A percentile compares a stretch with the other conserved stretches of the same genome.
These are phyloP conservation scores for Leucaena leucocephala DNA, from an alignment of 306 rosid genomes.

Conservation along the genomic window DNA sequence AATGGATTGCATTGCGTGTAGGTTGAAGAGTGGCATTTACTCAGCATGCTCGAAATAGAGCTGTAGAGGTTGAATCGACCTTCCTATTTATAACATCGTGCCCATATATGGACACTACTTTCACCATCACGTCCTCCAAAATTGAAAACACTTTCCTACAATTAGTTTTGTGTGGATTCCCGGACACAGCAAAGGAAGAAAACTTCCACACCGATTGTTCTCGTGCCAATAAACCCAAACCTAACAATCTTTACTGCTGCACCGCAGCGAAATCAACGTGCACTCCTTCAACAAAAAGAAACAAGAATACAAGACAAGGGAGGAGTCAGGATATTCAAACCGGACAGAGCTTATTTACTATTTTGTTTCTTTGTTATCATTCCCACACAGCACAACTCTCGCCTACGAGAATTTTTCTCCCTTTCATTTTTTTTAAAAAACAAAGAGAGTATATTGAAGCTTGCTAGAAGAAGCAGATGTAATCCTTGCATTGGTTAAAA, in stretches of 20 bases:
- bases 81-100: constrained; percentile 29
- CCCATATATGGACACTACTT: constrained; percentile 37
- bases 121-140: constrained; percentile 39
- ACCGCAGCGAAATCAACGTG: constrained; percentile 59
- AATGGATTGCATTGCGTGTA: constrained; percentile 45
- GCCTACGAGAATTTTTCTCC: constrained; percentile 7
- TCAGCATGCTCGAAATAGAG: constrained; percentile 36
- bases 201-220: constrained; percentile 40
- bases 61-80: constrained; percentile 40
- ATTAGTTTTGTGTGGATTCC: constrained; percentile 33
- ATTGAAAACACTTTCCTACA: constrained; percentile 18
- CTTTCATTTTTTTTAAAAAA: no score
- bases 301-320: constrained; percentile 66
- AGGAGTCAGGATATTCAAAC: constrained; percentile 48
- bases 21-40: constrained; percentile 42
- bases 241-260: constrained; percentile 47
- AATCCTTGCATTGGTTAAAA: constrained; percentile 43
- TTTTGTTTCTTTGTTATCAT: constrained; percentile 20
- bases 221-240: constrained; percentile 39
- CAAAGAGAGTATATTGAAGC: not conserved
- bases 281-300: constrained; percentile 62
- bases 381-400: constrained; percentile 33
- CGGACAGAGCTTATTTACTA: constrained; percentile 31
- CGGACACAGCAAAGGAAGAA: constrained; percentile 32
- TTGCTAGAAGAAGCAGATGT: not conserved